Conservation (phyloP, 2,329 filamentous ascomycete genomes). For the Calonectria montana region DNA sequence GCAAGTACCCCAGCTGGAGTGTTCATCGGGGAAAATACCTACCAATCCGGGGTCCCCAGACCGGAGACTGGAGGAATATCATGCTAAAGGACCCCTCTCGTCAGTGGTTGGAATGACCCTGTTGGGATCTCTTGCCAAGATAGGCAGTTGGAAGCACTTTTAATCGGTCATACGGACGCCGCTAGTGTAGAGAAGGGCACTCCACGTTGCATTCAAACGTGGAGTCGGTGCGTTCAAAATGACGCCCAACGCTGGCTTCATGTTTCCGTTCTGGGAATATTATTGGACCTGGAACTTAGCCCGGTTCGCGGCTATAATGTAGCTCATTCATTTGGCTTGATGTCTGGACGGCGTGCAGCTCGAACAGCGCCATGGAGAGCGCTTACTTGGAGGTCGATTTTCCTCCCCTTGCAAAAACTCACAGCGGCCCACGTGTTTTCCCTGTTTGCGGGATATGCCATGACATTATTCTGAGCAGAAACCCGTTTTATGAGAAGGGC, state of each 20-base stretch:
- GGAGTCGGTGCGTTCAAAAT: not conserved
- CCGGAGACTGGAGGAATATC: conserved; percentile 6
- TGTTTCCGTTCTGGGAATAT: not conserved
- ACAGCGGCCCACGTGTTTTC: not conserved
- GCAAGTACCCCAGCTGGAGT: conserved; percentile 15
- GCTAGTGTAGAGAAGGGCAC: not conserved
- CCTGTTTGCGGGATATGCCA: conserved; percentile 9
- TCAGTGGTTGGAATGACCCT: conserved; percentile 24
- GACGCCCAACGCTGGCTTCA: not conserved
- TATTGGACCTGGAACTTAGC: not conserved
- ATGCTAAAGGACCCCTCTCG: not conserved
- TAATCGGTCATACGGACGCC: conserved; percentile 9
- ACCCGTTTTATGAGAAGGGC: conserved; percentile 10
- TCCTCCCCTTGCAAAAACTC: not conserved
- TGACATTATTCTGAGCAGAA: not conserved
- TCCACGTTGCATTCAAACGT: conserved; percentile 20
- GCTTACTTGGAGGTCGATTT: not conserved
- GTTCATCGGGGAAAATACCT: conserved; percentile 1
- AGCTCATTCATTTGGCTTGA: not conserved
- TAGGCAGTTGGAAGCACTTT: conserved; percentile 29
- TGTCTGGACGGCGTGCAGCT: not conserved
- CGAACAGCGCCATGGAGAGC: not conserved
- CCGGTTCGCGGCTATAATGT: not conserved
- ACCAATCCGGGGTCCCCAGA: conserved; percentile 41
- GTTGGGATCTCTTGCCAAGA: conserved; percentile 14